Evolutionary conservation across 805 yeast species (phyloP), one percentile per base, ranked within the genome.

Genomic region (Ascoidea asiatica): DNA sequence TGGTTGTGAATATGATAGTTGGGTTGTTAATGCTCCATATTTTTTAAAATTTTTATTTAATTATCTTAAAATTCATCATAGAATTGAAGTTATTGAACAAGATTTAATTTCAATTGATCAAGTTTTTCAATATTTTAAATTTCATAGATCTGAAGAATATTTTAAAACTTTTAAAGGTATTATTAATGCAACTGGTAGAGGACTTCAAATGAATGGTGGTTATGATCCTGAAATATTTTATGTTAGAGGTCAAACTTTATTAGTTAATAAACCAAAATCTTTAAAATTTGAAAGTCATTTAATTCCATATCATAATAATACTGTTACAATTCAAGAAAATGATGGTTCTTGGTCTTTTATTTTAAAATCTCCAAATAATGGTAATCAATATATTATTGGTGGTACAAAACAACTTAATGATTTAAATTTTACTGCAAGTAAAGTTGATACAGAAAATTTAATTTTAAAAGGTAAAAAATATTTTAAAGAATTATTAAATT

Each of bases 211-310:
- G 55, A 52, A 69, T 17, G 84, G 83, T 15, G 73, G 75, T 0
- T 59, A 61, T 48, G 88, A 79, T 53, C 64, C 70, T 1, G 49
- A 60, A 2, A 58, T 69, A 36, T 76, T 58, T 53, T 65, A 69
- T 1, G 78, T 82, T 17, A 63, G 89, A 46, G 90, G 90, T 3
- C 90, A 82, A 56, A 82, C 88, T 0, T 58, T 82, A 42, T 57
- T 79, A 35, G 35, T 29, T 8, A 11, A 8, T 15, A 29, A 29
- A 3, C 21, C 43, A 22, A 50, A 59, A 29, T 59, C 60, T 20
- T 46, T 47, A 5, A 43, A 48, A 21, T n/a, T n/a, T n/a, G n/a
- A n/a, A n/a, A 43, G 48, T 21, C 48, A 48, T 13, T 41, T 45
- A 5, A 52, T 55, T 20, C 50, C 52, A 2, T 68, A 66, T 47